Evolutionary conservation across 495 filamentous ascomycete species (phyloP), one percentile per base, ranked within the genome.

Genomic region (Penicillium flavigenum): DNA sequence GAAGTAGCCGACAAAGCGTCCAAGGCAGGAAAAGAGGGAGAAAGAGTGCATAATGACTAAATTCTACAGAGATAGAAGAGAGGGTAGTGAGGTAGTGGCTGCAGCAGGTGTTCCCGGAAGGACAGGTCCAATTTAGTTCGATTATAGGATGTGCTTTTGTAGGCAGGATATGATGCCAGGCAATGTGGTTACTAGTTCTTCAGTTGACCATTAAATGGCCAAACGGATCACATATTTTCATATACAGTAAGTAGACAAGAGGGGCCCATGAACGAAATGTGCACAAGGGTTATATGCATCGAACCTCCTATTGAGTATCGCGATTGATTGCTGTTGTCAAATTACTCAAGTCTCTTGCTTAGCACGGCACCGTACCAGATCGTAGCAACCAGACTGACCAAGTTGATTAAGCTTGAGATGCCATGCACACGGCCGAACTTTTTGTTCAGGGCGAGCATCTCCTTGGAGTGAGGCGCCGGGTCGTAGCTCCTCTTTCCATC

Each of bases 401-500:
- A 57, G 68, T 95, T 96, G 43, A 93, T 62, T 60, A 92, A 63
- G 47, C 87, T 84, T 22, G 88, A 92, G 17, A 84, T 64, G 20
- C 93, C 90, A 75, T 98, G 93, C 49, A 96, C 73, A 43, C 77
- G 80, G 5, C 80, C 81, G 75, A 98, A 98, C 63, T 75, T 77
- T 76, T 83, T 88, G 76, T 96, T 97, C 67, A 98, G 69, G 26
- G 77, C 78, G 58, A 79, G 59, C 92, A 96, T 96, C 74, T 89
- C 89, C 68, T 86, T 80, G 6, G 87, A 90, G 60, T 92, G 88
- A 32, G 89, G 85, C 16, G 81, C 79, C 24, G 76, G 69, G 54
- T 96, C 91, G 60, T 90, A 86, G 71, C 83, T 86, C 68, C 84
- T 87, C 80, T 94, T 96, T 54, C 90, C 89, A 68, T 96, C 93